phyloP scores from a whole-genome alignment of 768 basidiomycete species.

The Butyriboletus loyo region DNA sequence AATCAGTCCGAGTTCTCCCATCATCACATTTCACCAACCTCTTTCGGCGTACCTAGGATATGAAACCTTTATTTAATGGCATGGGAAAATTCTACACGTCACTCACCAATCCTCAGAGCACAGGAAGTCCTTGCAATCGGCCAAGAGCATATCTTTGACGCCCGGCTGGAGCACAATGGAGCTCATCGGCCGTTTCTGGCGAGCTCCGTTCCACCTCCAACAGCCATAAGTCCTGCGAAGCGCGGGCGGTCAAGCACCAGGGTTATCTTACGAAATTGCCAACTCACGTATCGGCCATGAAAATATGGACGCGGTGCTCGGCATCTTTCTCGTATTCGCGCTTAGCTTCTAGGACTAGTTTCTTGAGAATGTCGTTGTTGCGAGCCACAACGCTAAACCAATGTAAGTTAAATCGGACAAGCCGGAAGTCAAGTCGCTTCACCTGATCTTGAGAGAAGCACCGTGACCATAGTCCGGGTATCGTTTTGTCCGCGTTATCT shows the following conservation, averaged over 20 bases:
- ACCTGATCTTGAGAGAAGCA: slow-evolving; percentile 79
- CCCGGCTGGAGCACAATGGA: slow-evolving; percentile 90
- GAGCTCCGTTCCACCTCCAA: slow-evolving; percentile 88
- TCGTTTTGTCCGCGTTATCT: slow-evolving; percentile 81
- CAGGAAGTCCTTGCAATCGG: slow-evolving; percentile 84
- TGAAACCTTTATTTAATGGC: slow-evolving; percentile 15
- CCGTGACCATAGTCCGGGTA: slow-evolving; percentile 75
- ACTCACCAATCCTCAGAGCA: slow-evolving; percentile 82
- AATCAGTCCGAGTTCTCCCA: slow-evolving; percentile 20
- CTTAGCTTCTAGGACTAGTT: slow-evolving; percentile 83
- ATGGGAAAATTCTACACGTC: slow-evolving; percentile 16
- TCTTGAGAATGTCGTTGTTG: slow-evolving; percentile 84
- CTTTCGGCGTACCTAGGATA: slow-evolving; percentile 79
- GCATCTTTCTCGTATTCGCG: slow-evolving; percentile 89
- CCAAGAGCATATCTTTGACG: slow-evolving; percentile 86
- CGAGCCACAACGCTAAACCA: slow-evolving; percentile 73
- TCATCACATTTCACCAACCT: slow-evolving; percentile 47
- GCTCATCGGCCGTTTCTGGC: slow-evolving; percentile 87
- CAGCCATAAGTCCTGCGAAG: slow-evolving; percentile 58
- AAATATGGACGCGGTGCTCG: slow-evolving; percentile 86
- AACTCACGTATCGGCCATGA: slow-evolving; percentile 83
- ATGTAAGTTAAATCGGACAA: slow-evolving; percentile 18
- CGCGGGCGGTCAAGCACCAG: slow-evolving; percentile 1
- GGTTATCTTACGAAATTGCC: slow-evolving; percentile 5
- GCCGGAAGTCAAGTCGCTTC: slow-evolving; percentile 9